These are phyloP conservation scores for Akanthomyces muscarius DNA, from an alignment of 2,329 filamentous ascomycete genomes.

Conservation along the genomic window DNA sequence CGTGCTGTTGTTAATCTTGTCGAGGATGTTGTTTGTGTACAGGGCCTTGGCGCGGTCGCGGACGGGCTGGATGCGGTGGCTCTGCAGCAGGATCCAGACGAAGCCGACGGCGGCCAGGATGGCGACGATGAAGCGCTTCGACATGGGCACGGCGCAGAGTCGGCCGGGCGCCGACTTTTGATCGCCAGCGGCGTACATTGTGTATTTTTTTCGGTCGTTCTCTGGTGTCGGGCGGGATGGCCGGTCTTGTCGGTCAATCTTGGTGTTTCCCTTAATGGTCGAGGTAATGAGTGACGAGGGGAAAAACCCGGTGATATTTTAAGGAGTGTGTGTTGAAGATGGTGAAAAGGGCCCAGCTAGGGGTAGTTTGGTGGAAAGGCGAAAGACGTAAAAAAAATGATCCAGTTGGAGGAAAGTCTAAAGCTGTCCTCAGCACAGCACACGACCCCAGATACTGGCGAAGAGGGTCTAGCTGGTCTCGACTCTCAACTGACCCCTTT, in stretches of 20 bases:
- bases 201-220: not conserved
- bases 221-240: not conserved
- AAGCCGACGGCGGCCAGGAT: conserved; percentile 3
- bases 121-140: conserved; percentile 13
- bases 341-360: not conserved
- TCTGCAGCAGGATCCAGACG: conserved; percentile 13
- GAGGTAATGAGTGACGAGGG: no score
- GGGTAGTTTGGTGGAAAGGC: not conserved
- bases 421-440: no score
- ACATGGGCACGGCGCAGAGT: conserved; percentile 2
- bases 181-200: not conserved
- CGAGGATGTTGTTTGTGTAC: conserved; percentile 7
- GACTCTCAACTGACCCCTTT: not conserved
- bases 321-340: no score
- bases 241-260: no score
- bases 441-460: not conserved
- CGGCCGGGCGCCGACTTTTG: not conserved
- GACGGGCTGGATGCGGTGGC: conserved; percentile 13
- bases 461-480: not conserved
- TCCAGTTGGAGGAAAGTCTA: not conserved
- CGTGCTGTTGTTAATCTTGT: conserved; percentile 16
- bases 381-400: conserved; percentile 16
- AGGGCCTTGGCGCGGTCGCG: not conserved
- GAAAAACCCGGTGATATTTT: no score
- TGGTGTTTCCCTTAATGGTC: no score